These are phyloP conservation scores for Pseudocercospora cruenta DNA, from an alignment of 2,329 filamentous ascomycete species.

Conservation along the genomic window DNA sequence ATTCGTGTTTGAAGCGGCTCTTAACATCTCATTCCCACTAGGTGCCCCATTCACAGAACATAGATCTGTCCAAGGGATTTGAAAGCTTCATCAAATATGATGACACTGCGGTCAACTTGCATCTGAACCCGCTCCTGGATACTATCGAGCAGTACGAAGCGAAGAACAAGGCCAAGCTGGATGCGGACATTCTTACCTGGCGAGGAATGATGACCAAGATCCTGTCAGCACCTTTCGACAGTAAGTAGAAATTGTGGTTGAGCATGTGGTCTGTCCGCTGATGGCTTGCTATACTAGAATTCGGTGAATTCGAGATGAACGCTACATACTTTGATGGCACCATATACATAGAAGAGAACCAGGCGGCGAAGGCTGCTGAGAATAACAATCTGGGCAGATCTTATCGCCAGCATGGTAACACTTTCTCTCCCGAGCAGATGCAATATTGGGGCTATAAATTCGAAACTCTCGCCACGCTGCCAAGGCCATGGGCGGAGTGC, in stretches of 20 bases:
- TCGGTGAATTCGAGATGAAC: slow-evolving; percentile 95
- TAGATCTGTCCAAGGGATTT: slow-evolving; percentile 79
- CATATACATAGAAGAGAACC: slow-evolving; percentile 92
- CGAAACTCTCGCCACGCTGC: slow-evolving; percentile 79
- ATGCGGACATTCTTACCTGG: slow-evolving; percentile 87
- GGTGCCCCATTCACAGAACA: slow-evolving; percentile 47
- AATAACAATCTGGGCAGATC: slow-evolving; percentile 52
- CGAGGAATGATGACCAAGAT: slow-evolving; percentile 99
- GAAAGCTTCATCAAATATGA: slow-evolving; percentile 75
- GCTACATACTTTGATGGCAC: slow-evolving; percentile 78
- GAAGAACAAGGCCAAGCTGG: slow-evolving; percentile 51
- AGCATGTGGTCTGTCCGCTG: background rate
- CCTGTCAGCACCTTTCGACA: slow-evolving; percentile 80
- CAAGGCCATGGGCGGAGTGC: slow-evolving; percentile 72
- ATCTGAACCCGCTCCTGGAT: slow-evolving; percentile 80
- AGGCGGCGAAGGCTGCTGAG: slow-evolving; percentile 69
- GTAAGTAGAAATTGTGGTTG: background rate
- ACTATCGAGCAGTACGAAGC: slow-evolving; percentile 76
- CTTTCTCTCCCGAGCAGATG: slow-evolving; percentile 77
- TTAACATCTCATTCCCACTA: background rate
- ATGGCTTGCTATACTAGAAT: slow-evolving; percentile 41
- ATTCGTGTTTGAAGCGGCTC: background rate
- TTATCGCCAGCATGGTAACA: slow-evolving; percentile 52
- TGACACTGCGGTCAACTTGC: slow-evolving; percentile 80
- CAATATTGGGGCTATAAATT: slow-evolving; percentile 99